Base-by-base conservation (phyloP, 805 yeast species). In the Candida dajiaensis region DNA sequence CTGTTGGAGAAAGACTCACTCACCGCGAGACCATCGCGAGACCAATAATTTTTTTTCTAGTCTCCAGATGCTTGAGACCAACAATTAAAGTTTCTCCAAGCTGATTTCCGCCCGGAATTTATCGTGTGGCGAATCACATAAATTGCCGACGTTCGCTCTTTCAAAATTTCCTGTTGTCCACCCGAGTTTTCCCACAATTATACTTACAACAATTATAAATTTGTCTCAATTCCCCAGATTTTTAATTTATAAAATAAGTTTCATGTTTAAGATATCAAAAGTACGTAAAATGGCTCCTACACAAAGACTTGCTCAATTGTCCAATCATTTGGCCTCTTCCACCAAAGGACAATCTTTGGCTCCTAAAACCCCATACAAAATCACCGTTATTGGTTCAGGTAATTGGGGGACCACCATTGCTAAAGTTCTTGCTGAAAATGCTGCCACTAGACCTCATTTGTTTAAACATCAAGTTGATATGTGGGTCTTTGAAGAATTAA, bases 381-480 rank as follows among this genome's bases (percentile, higher is more conserved):
- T 83, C 38, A 73, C 89, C 37, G 88, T 89, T 46, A 82, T 94
- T 54, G 99, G 99, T 38, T 89, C 97, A 26, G 99, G 98, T 64
- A 92, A 92, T 70, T 92, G 99, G 86, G 99, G 99, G 54, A 89
- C 97, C 35, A 92, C 98, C 18, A 89, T 94, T 46, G 97, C 98
- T 52, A 92, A 94, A 67, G 89, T 92, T 40, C 83, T 89, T 23
- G 89, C 97, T 35, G 98, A 94, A 68, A 90, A 89, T 66, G 74
- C 90, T 38, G 74, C 74, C 18, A 78, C 78, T 52, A 78, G 88
- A 67, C 83, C 90, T 36, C 74, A 80, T 35, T 69, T 87, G 59
- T 94, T 94, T 67, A 75, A 80, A 49, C 71, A 70, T 50, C 71
- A 77, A 46, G 97, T 94, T 37, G 82, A 84, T 59, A 90, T 94